phyloP scores from a whole-genome alignment of 306 rosid species.

The Dalbergia cochinchinensis region DNA sequence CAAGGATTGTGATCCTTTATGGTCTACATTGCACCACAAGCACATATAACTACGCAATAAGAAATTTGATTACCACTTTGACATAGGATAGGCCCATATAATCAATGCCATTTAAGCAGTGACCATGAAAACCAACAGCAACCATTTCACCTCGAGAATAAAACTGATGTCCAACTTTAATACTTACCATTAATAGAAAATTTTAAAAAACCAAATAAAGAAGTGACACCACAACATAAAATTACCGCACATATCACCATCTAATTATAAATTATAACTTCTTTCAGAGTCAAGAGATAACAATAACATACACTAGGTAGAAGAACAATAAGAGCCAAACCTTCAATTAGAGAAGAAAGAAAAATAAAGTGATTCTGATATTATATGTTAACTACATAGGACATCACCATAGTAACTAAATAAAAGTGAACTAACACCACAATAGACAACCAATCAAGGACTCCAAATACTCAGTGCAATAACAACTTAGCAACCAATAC shows the following conservation, averaged over 20 bases:
- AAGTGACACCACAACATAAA: background rate
- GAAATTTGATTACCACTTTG: conserved; percentile 67
- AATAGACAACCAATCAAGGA: too few relatives aligned
- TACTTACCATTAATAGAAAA: conserved; percentile 62
- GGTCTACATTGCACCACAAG: background rate
- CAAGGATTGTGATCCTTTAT: background rate
- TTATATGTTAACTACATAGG: too few relatives aligned
- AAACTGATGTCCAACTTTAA: conserved; percentile 90
- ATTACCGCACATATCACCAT: background rate
- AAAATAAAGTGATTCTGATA: too few relatives aligned
- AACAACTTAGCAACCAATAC: too few relatives aligned
- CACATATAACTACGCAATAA: background rate
- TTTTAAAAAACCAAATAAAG: conserved; percentile 28
- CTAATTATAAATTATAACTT: conserved; percentile 12
- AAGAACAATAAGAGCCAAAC: too few relatives aligned
- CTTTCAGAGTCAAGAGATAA: background rate
- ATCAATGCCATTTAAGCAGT: conserved; percentile 96
- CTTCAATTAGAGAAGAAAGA: too few relatives aligned
- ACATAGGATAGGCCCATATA: conserved; percentile 71
- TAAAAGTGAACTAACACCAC: too few relatives aligned
- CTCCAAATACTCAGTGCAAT: too few relatives aligned
- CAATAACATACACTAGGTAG: background rate
- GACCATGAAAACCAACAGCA: conserved; percentile 91
- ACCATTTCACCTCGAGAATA: conserved; percentile 99
- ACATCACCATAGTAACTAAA: too few relatives aligned